Evolutionary conservation across 768 basidiomycete species (phyloP).

Genomic region (Naganishia friedmannii): DNA sequence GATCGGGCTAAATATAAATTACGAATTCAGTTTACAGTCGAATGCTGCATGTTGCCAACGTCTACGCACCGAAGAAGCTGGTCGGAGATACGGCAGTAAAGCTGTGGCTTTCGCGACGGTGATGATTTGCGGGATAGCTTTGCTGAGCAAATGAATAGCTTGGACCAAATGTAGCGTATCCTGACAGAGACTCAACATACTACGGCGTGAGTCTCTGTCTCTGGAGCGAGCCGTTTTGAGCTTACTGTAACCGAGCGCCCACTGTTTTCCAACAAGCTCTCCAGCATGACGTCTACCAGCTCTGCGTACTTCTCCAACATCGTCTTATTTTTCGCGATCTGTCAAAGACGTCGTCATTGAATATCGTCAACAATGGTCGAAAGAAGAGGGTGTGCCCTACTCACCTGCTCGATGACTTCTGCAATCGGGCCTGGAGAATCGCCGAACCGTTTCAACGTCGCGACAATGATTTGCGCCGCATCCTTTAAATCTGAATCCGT

Average conservation of each 20-base stretch:
- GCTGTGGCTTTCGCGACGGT: constrained; percentile 78
- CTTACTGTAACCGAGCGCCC: constrained; percentile 9
- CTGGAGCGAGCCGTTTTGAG: not conserved
- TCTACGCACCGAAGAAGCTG: constrained; percentile 19
- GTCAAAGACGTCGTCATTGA: not conserved
- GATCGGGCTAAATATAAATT: constrained; percentile 63
- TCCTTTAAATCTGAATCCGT: constrained; percentile 9
- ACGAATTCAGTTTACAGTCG: constrained; percentile 9
- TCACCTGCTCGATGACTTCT: constrained; percentile 24
- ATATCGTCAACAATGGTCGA: too few relatives aligned
- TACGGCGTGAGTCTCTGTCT: not conserved
- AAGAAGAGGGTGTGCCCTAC: not conserved
- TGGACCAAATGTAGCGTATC: constrained; percentile 54
- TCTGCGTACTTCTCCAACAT: constrained; percentile 22
- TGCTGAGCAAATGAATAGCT: constrained; percentile 76
- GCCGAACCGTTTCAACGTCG: constrained; percentile 7
- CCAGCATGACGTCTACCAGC: constrained; percentile 25
- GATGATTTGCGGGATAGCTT: constrained; percentile 79
- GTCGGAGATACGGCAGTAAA: constrained; percentile 73
- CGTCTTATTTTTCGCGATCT: constrained; percentile 17
- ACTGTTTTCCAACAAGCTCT: constrained; percentile 14
- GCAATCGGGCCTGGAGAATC: constrained; percentile 16
- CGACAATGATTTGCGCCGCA: constrained; percentile 19
- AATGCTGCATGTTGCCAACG: not conserved
- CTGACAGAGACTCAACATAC: not conserved